Evolutionary conservation across 83 land plant species (phyloP).

Genomic region (Thuja plicata): DNA sequence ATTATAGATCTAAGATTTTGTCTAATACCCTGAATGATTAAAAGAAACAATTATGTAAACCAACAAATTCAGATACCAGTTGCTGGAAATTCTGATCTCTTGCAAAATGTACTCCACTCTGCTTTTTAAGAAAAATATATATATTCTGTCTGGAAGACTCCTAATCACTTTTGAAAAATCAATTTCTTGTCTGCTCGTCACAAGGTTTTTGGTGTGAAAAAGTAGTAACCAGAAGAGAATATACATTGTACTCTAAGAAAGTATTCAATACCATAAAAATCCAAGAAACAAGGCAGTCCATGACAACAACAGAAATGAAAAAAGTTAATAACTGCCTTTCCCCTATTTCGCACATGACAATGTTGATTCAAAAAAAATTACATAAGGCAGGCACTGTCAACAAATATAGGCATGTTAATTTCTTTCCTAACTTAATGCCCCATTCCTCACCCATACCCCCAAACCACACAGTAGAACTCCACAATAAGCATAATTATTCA

Average conservation of each 20-base stretch:
- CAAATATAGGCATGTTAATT: background rate
- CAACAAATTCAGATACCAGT: too few species aligned
- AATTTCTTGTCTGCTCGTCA: background rate
- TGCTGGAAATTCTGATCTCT: too few species aligned
- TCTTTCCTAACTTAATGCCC: background rate
- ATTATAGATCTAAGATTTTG: too few species aligned
- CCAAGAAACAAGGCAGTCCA: background rate
- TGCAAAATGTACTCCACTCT: background rate
- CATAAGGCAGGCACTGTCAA: too few species aligned
- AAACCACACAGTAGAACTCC: background rate
- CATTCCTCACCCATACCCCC: background rate
- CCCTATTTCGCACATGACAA: background rate
- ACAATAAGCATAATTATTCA: background rate
- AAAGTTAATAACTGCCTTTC: background rate
- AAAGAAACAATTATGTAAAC: too few species aligned
- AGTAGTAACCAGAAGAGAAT: background rate
- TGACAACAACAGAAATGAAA: background rate
- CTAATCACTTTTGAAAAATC: background rate
- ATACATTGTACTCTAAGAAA: background rate
- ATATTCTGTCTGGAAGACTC: too few species aligned
- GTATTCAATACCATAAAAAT: background rate
- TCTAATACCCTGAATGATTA: too few species aligned
- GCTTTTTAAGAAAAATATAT: too few species aligned
- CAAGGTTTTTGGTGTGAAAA: background rate
- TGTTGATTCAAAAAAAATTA: background rate